These are phyloP conservation scores for Dictyostelium capitatum DNA, from an alignment of 78 protist species.

Conservation along the genomic window DNA sequence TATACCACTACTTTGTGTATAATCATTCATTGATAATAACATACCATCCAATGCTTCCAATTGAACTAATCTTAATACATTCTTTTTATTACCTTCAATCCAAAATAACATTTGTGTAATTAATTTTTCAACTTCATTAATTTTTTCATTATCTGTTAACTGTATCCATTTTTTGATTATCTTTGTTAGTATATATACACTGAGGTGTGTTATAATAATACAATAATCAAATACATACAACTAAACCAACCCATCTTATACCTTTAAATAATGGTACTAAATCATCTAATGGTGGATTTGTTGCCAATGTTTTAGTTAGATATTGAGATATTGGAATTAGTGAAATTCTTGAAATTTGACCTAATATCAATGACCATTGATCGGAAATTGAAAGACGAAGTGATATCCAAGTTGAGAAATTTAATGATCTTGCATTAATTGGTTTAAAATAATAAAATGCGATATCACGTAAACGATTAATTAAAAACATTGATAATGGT, in stretches of 20 bases:
- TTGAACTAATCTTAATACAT: conserved; percentile 66
- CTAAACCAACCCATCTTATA: conserved; percentile 58
- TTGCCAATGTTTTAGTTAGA: conserved; percentile 14
- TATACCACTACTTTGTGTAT: conserved; percentile 36
- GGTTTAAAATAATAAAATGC: conserved; percentile 78
- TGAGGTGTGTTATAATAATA: too few species aligned
- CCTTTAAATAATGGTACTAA: conserved; percentile 67
- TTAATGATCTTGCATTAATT: conserved; percentile 42
- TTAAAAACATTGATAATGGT: conserved; percentile 6
- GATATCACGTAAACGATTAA: conserved; percentile 47
- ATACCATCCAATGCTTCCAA: conserved; percentile 76
- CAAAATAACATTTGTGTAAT: conserved; percentile 55
- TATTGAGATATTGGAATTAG: conserved; percentile 31
- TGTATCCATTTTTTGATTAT: too few species aligned
- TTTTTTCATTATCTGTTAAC: conserved; percentile 58
- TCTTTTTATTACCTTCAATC: conserved; percentile 74
- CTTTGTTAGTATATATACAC: too few species aligned
- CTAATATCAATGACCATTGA: conserved; percentile 76
- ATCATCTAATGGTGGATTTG: conserved; percentile 66
- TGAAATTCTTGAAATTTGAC: conserved; percentile 72
- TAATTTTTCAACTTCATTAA: conserved; percentile 74
- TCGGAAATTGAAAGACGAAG: conserved; percentile 58
- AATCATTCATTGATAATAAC: conserved; percentile 71
- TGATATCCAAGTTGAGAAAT: conserved; percentile 45
- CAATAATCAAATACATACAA: conserved; percentile 24